These are phyloP conservation scores for Mycena metata DNA, from an alignment of 768 basidiomycete genomes.

Conservation along the genomic window DNA sequence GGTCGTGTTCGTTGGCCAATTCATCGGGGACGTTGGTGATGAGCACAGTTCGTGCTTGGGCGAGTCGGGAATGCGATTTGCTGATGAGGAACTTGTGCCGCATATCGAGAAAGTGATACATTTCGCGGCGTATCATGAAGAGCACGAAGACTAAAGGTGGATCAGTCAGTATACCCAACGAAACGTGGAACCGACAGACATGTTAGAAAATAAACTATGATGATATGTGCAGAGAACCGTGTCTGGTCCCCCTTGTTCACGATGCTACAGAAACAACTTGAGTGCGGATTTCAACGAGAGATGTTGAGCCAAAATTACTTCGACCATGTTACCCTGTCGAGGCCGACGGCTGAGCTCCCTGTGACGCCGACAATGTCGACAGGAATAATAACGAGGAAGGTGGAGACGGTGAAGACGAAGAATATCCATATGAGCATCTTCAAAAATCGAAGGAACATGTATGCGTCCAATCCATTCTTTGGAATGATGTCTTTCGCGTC, in stretches of 20 bases:
- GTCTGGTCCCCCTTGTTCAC: constrained; percentile 50
- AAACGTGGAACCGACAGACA: constrained; percentile 49
- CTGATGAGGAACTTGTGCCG: constrained; percentile 72
- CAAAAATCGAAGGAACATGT: constrained; percentile 73
- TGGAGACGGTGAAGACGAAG: constrained; percentile 64
- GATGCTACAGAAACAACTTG: constrained; percentile 46
- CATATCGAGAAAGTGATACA: constrained; percentile 68
- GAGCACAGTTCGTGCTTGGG: constrained; percentile 78
- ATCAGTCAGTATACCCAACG: constrained; percentile 25
- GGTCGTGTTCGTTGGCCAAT: constrained; percentile 60
- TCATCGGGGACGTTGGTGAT: constrained; percentile 74
- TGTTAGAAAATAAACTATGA: constrained; percentile 64
- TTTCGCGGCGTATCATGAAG: constrained; percentile 70
- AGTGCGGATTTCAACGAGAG: neutral
- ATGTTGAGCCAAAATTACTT: constrained; percentile 56
- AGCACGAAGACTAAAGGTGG: constrained; percentile 65
- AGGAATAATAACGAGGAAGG: constrained; percentile 74
- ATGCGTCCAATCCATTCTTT: constrained; percentile 79
- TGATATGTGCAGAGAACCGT: constrained; percentile 70
- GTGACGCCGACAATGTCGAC: constrained; percentile 62
- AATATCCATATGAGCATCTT: constrained; percentile 75
- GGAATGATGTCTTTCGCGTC: constrained; percentile 63
- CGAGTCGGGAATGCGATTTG: constrained; percentile 67
- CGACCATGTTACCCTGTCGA: constrained; percentile 64
- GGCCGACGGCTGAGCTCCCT: constrained; percentile 45